Base-by-base conservation (phyloP, 2,329 filamentous ascomycete genomes). In the Fusarium proliferatum region DNA sequence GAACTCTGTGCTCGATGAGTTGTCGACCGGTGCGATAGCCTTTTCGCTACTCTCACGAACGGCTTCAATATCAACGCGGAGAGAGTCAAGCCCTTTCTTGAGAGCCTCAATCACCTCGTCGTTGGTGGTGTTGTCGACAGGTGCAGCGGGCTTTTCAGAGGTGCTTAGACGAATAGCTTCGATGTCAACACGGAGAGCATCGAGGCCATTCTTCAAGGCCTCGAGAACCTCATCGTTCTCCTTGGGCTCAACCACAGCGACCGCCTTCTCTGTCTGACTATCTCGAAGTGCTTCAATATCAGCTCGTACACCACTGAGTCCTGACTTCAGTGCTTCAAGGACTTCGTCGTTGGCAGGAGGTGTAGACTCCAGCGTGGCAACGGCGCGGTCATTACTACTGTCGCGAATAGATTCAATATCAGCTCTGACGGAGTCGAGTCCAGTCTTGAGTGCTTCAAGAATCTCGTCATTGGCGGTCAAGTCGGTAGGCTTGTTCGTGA, bases 401-500 rank as follows among this genome's bases (percentile, higher is more conserved):
- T 92, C 90, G n/a, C 93, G 93, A 43, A 98, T 86, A 26, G 88
- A 87, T 64, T 95, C 93, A 72, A 98, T 93, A 55, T 98, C 95
- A 4, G 89, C 87, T 60, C 91, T 91, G 21, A 98, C 87, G 43
- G 88, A 88, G 48, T 93, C 91, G 13, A 98, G 85, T 0, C 95
- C 95, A n/a, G 91, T 88, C 80, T 93, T 97, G 63, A 98, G 87
- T 0, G 94, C 94, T 67, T 97, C 94, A 2, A 98, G 86, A 59
- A 98, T 95, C 82, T 98, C 95, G 73, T 97, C 94, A 67, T 93
- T 96, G 64, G 94, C 91, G 2, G 93, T 95, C 81, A 96, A 88
- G 76, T 97, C 95, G 1, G 90, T 85, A 9, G 95, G 93, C 83
- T 94, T 96, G 79, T 96, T 91, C 28, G 90, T 86, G 21, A 96